Conservation (phyloP, 2,329 filamentous ascomycete species). For the Graphium sp. region DNA sequence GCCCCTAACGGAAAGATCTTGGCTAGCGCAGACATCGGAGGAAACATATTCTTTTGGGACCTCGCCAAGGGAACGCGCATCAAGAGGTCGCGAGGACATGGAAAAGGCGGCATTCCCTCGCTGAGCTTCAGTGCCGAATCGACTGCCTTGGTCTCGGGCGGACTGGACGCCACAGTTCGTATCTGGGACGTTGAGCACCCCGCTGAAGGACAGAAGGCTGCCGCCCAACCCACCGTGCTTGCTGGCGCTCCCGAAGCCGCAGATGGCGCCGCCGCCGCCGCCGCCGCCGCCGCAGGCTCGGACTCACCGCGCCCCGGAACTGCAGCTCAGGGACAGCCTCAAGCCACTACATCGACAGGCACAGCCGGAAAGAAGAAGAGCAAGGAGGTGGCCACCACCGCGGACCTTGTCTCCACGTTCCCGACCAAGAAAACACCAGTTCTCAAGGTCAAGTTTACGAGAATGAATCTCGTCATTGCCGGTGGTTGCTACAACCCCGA, state of each 20-base stretch:
- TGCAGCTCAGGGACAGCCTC: constrained; percentile 1
- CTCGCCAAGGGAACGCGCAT: constrained; percentile 69
- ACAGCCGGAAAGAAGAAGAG: constrained; percentile 50
- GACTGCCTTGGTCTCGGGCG: constrained; percentile 74
- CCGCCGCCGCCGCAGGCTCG: constrained; percentile 11
- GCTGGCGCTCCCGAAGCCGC: constrained; percentile 19
- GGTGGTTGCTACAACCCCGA: constrained; percentile 54
- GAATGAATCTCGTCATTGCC: constrained; percentile 86
- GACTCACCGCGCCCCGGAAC: constrained; percentile 9
- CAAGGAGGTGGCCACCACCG: constrained; percentile 79
- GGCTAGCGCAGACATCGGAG: constrained; percentile 77
- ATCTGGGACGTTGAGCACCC: constrained; percentile 80
- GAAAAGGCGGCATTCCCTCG: constrained; percentile 84
- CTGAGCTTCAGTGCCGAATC: constrained; percentile 89
- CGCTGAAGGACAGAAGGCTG: constrained; percentile 45
- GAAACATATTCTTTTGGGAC: constrained; percentile 91
- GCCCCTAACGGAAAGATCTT: constrained; percentile 77
- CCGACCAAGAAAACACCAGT: constrained; percentile 93
- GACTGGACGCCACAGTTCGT: constrained; percentile 81
- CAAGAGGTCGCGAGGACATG: constrained; percentile 89
- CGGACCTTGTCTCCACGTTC: constrained; percentile 89
- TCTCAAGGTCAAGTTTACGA: constrained; percentile 81
- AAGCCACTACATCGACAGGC: constrained; percentile 13
- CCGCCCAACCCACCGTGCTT: constrained; percentile 20
- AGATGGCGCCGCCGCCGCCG: constrained; percentile 19